These are phyloP conservation scores for Kwoniella shandongensis DNA, from an alignment of 768 basidiomycete genomes.

Conservation along the genomic window DNA sequence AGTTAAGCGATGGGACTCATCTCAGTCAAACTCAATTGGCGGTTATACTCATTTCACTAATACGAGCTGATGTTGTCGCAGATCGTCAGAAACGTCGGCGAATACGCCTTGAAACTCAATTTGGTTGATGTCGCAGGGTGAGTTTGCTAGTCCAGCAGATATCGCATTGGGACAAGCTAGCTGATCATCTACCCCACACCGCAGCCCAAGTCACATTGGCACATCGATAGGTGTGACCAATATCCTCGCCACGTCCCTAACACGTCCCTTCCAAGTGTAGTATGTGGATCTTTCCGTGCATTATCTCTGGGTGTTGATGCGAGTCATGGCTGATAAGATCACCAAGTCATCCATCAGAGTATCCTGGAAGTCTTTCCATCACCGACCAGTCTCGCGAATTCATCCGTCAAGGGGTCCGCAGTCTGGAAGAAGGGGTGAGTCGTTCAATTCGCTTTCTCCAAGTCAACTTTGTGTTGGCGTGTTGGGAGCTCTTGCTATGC, in stretches of 20 bases:
- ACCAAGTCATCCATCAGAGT: constrained; percentile 10
- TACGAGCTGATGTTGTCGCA: not conserved
- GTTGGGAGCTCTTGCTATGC: too few relatives aligned
- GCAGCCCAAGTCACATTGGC: constrained; percentile 10
- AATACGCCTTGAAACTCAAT: constrained; percentile 7
- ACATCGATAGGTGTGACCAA: constrained; percentile 16
- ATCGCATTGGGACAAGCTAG: too few relatives aligned
- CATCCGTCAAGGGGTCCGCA: constrained; percentile 15
- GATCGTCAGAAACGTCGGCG: constrained; percentile 15
- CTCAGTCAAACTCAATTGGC: not conserved
- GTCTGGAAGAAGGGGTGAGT: constrained; percentile 23
- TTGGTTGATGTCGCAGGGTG: constrained; percentile 15
- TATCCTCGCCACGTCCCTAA: constrained; percentile 6
- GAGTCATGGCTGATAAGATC: not conserved
- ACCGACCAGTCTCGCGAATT: constrained; percentile 17
- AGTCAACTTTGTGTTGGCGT: too few relatives aligned
- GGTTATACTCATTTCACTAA: too few relatives aligned
- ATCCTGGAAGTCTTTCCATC: constrained; percentile 11
- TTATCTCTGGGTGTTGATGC: not conserved
- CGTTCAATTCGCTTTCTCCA: too few relatives aligned
- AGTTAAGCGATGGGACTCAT: not conserved
- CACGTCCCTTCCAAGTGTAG: constrained; percentile 14
- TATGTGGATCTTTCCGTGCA: not conserved
- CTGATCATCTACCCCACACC: not conserved
- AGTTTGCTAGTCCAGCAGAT: not conserved